Base-by-base conservation (phyloP, 2,329 filamentous ascomycete species). In the Fusarium dlaminii region DNA sequence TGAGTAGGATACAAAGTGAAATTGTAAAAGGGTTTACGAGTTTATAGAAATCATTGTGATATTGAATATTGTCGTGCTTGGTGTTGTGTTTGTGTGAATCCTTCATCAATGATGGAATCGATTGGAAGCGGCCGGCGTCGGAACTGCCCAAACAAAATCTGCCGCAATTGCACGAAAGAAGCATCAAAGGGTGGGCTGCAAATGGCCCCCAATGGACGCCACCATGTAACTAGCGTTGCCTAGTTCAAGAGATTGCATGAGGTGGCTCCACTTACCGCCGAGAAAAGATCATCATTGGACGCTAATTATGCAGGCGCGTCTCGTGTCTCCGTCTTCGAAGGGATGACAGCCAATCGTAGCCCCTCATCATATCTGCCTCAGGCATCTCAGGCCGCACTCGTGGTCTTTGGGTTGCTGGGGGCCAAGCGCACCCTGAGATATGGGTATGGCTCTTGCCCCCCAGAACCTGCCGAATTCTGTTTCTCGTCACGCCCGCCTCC, bases 361-460 rank as follows among this genome's bases (percentile, higher is more conserved):
- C 12, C 15, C 24, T 55, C 49, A 52, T 36, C 14, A 2, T 32
- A 13, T 40, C 11, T 77, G 77, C 77, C 77, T 79, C 65, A 79
- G 77, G 77, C 74, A 78, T 67, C 58, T 75, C 48, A 73, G 77
- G 77, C 74, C 42, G 52, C 57, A 49, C 74, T 56, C 46, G 30
- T 64, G 55, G 61, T 56, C 72, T 74, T 75, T 51, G 51, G 61
- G 60, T 70, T 70, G 51, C 61, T 70, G 73, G 75, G 77, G 75
- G 74, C 68, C 70, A 64, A 77, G 40, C 58, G 62, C 52, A 66
- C 56, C 65, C 61, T 64, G 66, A 64, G 65, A 75, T 75, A 77
- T 79, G 76, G 78, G 74, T 79, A 79, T 72, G 77, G 62, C 67
- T 68, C 63, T 52, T 59, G 72, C 68, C 76, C 78, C 77, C 77